These are phyloP conservation scores for California macrophylla DNA, from an alignment of 441 rosid species.

Conservation along the genomic window DNA sequence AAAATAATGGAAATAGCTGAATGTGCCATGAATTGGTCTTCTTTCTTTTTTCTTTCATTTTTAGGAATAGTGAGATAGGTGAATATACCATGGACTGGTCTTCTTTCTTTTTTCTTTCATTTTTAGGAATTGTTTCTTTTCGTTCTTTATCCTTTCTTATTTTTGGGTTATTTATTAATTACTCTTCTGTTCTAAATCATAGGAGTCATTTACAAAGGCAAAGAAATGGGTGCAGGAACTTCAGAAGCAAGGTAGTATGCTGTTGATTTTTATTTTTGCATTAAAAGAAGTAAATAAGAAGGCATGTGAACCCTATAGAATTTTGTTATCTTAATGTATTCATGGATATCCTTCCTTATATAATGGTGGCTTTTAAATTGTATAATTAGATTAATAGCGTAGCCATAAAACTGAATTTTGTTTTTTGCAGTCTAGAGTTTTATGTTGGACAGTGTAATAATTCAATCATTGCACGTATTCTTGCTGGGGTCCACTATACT, in stretches of 20 bases:
- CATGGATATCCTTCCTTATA: background rate
- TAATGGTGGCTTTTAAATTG: background rate
- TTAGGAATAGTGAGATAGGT: no score
- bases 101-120: no score
- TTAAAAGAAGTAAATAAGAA: background rate
- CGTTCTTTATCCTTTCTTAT: background rate
- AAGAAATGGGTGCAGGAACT: conserved; percentile 48
- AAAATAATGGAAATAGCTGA: no score
- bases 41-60: background rate
- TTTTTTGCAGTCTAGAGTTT: no score
- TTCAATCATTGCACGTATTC: no score
- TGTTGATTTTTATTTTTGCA: background rate
- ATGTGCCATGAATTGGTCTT: background rate
- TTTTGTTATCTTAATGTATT: background rate
- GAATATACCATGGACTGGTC: no score
- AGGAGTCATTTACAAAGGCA: conserved; percentile 43
- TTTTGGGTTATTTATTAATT: background rate
- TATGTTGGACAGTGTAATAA: no score
- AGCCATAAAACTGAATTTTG: background rate
- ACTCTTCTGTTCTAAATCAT: background rate
- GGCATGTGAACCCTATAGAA: background rate
- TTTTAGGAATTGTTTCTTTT: no score
- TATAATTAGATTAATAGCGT: background rate
- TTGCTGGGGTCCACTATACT: background rate
- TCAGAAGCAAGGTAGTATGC: conserved; percentile 36